Evolutionary conservation across 2,329 filamentous ascomycete species (phyloP).

Genomic region (Epichloe hybrida): DNA sequence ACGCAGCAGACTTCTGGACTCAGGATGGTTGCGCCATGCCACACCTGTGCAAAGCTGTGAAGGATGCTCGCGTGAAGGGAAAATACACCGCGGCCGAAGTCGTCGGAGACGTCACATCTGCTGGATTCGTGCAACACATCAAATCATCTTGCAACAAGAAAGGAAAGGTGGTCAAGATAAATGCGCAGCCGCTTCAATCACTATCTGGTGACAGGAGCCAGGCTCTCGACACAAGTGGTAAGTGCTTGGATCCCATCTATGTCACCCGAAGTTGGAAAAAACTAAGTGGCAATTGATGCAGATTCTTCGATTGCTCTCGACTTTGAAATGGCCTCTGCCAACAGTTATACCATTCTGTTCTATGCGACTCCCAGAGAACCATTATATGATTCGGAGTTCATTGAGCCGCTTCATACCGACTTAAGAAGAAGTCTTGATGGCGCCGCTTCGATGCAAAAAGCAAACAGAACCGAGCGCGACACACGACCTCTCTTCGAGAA

Average conservation of each 20-base stretch:
- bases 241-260: constrained; percentile 5
- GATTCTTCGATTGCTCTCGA: constrained; percentile 38
- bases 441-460: constrained; percentile 18
- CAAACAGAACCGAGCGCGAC: constrained; percentile 26
- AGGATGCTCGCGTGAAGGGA: constrained; percentile 21
- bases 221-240: constrained; percentile 35
- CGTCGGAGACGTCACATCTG: constrained; percentile 32
- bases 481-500: constrained; percentile 63
- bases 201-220: constrained; percentile 30
- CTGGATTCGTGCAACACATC: constrained; percentile 31
- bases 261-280: not conserved
- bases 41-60: constrained; percentile 33
- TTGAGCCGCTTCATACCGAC: constrained; percentile 53
- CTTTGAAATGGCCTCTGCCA: constrained; percentile 24
- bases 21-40: constrained; percentile 36
- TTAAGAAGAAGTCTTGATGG: constrained; percentile 47
- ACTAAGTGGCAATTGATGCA: constrained; percentile 11
- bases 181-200: constrained; percentile 27
- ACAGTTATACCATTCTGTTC: constrained; percentile 63
- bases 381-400: constrained; percentile 53
- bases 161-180: constrained; percentile 24
- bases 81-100: constrained; percentile 43
- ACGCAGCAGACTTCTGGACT: constrained; percentile 51
- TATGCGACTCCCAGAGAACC: constrained; percentile 46
- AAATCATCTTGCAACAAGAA: constrained; percentile 29